Conservation (phyloP, 176 grass and related monocot genomes). For the Guadua angustifolia region DNA sequence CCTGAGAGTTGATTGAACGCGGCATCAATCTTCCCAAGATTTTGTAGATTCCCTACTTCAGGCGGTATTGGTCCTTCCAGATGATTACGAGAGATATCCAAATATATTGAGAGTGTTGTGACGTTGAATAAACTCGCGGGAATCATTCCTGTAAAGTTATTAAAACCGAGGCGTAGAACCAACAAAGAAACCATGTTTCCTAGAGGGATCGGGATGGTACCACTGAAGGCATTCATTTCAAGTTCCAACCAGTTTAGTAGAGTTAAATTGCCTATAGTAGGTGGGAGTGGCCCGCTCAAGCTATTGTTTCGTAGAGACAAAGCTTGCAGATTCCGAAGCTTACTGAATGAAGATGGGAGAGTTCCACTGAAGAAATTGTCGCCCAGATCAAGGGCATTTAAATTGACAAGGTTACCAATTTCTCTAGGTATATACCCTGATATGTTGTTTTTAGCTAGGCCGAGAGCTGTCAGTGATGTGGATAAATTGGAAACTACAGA, state of each 20-base stretch:
- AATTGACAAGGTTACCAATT: conserved; percentile 32
- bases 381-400: conserved; percentile 1
- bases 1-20: conserved; percentile 35
- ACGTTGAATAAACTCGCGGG: conserved; percentile 37
- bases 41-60: conserved; percentile 42
- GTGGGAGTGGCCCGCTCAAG: conserved; percentile 11
- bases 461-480: background rate
- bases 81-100: conserved; percentile 37
- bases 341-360: conserved; percentile 46
- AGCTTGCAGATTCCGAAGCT: background rate
- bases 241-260: conserved; percentile 12
- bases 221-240: background rate
- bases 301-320: background rate
- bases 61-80: conserved; percentile 31
- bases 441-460: conserved; percentile 1
- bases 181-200: conserved; percentile 35
- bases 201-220: conserved; percentile 36
- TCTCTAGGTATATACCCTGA: conserved; percentile 25
- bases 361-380: conserved; percentile 25
- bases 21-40: background rate
- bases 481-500: conserved; percentile 39
- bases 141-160: conserved; percentile 43
- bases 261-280: conserved; percentile 42
- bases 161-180: background rate
- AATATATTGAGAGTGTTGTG: background rate